phyloP scores from a whole-genome alignment of 345 rosid species.

The Gossypium bickii region DNA sequence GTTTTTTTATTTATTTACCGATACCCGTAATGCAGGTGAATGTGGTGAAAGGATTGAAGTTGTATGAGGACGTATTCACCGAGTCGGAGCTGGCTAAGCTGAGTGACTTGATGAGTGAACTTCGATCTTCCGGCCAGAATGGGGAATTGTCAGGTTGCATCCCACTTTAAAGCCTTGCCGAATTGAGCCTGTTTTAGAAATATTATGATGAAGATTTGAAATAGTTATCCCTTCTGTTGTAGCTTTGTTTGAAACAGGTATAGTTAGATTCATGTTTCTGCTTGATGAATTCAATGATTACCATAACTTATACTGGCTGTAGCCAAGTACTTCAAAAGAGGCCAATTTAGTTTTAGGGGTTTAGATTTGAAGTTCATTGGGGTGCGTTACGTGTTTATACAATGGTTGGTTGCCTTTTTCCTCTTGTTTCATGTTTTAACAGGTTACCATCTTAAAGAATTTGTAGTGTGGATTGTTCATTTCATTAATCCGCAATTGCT shows the following conservation, averaged over 20 bases:
- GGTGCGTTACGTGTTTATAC: neutral
- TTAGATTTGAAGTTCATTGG: neutral
- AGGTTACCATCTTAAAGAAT: neutral
- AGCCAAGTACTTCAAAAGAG: neutral
- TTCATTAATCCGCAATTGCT: too few species aligned
- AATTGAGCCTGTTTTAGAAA: constrained; percentile 11
- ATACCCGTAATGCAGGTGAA: constrained; percentile 58
- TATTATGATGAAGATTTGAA: constrained; percentile 12
- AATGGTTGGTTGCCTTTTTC: neutral
- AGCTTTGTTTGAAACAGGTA: constrained; percentile 11
- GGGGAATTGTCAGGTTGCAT: constrained; percentile 71
- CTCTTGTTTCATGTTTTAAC: neutral
- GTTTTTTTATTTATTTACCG: constrained; percentile 24
- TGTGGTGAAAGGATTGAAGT: constrained; percentile 90
- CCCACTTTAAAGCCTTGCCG: constrained; percentile 15
- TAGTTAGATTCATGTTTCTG: neutral
- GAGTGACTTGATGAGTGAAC: constrained; percentile 49
- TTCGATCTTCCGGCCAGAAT: constrained; percentile 72
- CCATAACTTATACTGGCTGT: neutral
- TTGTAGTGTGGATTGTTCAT: too few species aligned
- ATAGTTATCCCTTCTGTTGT: constrained; percentile 10
- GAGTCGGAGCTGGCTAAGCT: constrained; percentile 65
- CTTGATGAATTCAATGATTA: neutral
- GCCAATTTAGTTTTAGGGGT: neutral
- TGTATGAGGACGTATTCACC: constrained; percentile 67